Evolutionary conservation across 1,139 yeast genomes (phyloP), one percentile per base, ranked within the genome.

Genomic region (Taphrina wiesneri): DNA sequence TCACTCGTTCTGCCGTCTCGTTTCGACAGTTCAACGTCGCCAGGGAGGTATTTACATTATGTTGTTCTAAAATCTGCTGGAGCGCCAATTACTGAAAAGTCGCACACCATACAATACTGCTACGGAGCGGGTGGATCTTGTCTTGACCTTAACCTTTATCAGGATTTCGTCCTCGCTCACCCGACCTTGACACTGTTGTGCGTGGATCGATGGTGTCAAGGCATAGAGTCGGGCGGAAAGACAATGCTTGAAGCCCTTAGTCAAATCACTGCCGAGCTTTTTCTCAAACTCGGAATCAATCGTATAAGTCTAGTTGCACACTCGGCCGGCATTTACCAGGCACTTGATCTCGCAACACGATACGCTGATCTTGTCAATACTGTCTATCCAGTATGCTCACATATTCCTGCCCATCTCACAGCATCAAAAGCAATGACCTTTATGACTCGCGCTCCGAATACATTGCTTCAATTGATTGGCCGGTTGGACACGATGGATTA

Each of bases 261-360:
- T 21, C n/a, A 45, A 15, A 45, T 45, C n/a, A 45, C 49, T 45
- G 25, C 28, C 7, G 49, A 45, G 28, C 49, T 45, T 45, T 21
- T 21, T 2, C 49, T 21, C 11, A 15, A 45, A 7, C 28, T 45
- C 25, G 2, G 21, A 2, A 45, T 45, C 28, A 23, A n/a, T 45
- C 7, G 49, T 28, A 5, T 45, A 1, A 45, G 49, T 21, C 25
- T 45, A 7, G 49, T 28, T 3, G 49, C 49, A 9, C 49, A 45
- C n/a, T 45, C 49, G 13, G 49, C 49, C 7, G 49, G 49, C 25
- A 45, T 45, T 9, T 45, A 45, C 21, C 49, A 45, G 21, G 49
- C 49, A 23, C 49, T 45, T 11, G 49, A 45, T 2, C n/a, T 45
- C 13, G 49, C 49, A 45, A 21, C 25, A 45, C 49, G 49, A n/a